Evolutionary conservation across 257 asterid species (phyloP).

Genomic region (Vinca minor): DNA sequence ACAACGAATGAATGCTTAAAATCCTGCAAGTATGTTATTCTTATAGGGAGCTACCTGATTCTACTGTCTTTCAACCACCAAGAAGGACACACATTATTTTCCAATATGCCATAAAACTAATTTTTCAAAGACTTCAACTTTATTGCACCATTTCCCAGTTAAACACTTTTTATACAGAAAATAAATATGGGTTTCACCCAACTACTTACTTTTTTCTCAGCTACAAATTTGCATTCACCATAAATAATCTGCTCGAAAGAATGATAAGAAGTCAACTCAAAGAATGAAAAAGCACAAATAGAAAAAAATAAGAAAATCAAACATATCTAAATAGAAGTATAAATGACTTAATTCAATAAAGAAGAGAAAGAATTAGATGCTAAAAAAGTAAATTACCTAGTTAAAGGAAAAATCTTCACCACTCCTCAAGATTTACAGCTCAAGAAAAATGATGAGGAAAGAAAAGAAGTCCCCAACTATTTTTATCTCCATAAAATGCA

Average conservation of each 20-base stretch:
- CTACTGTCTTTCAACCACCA: not conserved
- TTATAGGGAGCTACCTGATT: not conserved
- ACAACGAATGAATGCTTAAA: not conserved
- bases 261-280: too few species aligned
- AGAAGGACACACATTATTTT: not conserved
- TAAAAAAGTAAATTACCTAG: slow-evolving; percentile 1
- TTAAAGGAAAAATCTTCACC: not conserved
- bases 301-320: not conserved
- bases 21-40: not conserved
- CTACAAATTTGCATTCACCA: too few species aligned
- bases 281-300: not conserved
- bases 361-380: not conserved
- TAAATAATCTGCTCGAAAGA: too few species aligned
- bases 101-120: not conserved
- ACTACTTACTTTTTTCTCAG: not conserved
- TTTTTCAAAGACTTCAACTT: not conserved
- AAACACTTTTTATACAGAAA: not conserved
- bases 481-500: not conserved
- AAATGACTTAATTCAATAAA: not conserved
- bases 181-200: not conserved
- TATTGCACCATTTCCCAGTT: not conserved
- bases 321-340: not conserved
- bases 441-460: not conserved
- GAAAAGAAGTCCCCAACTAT: slow-evolving; percentile 4
- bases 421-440: slow-evolving; percentile 7